Evolutionary conservation across 495 filamentous ascomycete genomes (phyloP), one percentile per base, ranked within the genome.

Genomic region (Aspergillus bridgeri): DNA sequence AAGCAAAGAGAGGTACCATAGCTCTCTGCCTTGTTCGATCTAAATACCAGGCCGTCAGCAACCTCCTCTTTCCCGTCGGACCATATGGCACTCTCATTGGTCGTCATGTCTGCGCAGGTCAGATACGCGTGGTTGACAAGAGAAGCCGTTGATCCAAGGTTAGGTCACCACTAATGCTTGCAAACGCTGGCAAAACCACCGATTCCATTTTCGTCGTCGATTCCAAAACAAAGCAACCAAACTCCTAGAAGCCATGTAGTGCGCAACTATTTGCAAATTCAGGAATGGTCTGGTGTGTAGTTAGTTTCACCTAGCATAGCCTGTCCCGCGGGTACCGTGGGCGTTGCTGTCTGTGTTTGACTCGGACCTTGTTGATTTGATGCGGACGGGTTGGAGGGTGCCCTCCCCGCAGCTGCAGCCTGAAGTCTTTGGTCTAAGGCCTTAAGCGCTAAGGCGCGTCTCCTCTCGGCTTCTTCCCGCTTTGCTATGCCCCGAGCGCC

Each of bases 341-440:
- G 69, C 1, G 67, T 68, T n/a, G 72, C 61, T 5, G 69, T 69
- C 45, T 57, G 73, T 33, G 48, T 53, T 62, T 27, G 80, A 69
- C 56, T 75, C 65, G 55, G 69, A 64, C 55, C 72, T 74, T 74
- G 79, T 75, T 42, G 78, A 68, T 51, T 79, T 73, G 56, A 74
- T 54, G 65, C 50, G 1, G 70, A 58, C 13, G 70, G 60, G 6
- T 65, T 65, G 7, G 71, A 57, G 29, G 74, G 71, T 24, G 64
- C 49, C 53, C 67, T 72, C 24, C 65, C 78, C 3, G 79, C 82
- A 22, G 89, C 86, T 6, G 92, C 91, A 29, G 90, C 89, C 72
- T 96, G 86, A 51, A 98, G 74, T 60, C 94, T 81, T 74, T 96
- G 92, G 69, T 98, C 94, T 56, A 98, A 73, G 15, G 91, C 94